phyloP scores from a whole-genome alignment of 768 basidiomycete genomes.

The Xerocomellus dryophilus region DNA sequence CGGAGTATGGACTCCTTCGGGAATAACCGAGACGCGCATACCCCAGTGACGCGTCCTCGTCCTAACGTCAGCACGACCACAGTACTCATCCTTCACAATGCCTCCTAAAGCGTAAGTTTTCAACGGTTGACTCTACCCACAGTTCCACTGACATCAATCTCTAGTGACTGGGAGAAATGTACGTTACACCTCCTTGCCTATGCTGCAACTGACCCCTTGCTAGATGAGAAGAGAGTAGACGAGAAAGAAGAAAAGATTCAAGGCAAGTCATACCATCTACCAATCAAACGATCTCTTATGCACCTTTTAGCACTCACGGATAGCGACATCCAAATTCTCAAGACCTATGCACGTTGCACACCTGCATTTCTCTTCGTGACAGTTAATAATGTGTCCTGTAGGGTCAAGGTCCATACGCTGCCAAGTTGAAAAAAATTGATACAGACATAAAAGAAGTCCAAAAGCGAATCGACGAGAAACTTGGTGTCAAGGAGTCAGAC shows the following conservation, averaged over 20 bases:
- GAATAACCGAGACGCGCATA: slow-evolving; percentile 26
- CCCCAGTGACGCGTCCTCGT: slow-evolving; percentile 37
- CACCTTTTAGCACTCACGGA: slow-evolving; percentile 78
- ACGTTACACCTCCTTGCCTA: slow-evolving; percentile 22
- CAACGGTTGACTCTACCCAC: background rate
- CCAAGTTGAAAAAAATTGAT: slow-evolving; percentile 83
- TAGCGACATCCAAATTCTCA: slow-evolving; percentile 97
- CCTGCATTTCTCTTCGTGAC: background rate
- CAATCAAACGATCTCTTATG: slow-evolving; percentile 6
- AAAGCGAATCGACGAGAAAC: slow-evolving; percentile 96
- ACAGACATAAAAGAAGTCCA: slow-evolving; percentile 93
- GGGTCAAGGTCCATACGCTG: slow-evolving; percentile 98
- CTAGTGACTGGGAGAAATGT: slow-evolving; percentile 99
- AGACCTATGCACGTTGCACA: slow-evolving; percentile 77
- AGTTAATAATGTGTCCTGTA: slow-evolving; percentile 31
- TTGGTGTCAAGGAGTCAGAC: slow-evolving; percentile 98
- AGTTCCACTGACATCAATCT: slow-evolving; percentile 10
- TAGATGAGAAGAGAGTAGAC: slow-evolving; percentile 84
- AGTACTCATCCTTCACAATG: slow-evolving; percentile 51
- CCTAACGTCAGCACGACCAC: slow-evolving; percentile 19
- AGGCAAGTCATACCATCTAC: slow-evolving; percentile 43
- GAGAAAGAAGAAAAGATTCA: slow-evolving; percentile 92
- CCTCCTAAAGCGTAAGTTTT: slow-evolving; percentile 87
- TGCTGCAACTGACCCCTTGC: slow-evolving; percentile 6
- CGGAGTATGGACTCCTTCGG: slow-evolving; percentile 29